Base-by-base conservation (phyloP, 2,329 filamentous ascomycete species). In the Venturia aucupariae region DNA sequence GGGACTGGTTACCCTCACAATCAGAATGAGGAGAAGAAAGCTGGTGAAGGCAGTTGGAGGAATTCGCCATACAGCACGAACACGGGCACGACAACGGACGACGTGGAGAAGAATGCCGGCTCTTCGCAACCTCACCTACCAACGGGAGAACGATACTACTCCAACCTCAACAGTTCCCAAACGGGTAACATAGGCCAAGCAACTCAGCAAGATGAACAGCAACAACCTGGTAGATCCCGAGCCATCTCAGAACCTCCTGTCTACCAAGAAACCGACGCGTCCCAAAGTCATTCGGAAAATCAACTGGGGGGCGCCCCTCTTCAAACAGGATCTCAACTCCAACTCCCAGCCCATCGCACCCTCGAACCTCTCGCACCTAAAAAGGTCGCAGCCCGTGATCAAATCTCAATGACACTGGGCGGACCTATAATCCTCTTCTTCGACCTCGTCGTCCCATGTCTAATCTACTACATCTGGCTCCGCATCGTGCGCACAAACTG, bases 401-500 rank as follows among this genome's bases (percentile, higher is more conserved):
- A 68, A 62, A 35, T 69, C 24, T 69, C 70, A 2, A 71, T 73
- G 44, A 72, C 71, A 1, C 67, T 73, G 13, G 71, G 71, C 15
- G 61, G 70, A 5, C 71, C 71, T 10, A 71, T 71, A 68, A 70
- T 73, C 44, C 51, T 71, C 17, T 61, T 72, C 19, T 72, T 72
- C 67, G 71, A 73, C 55, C 65, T 73, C 41, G 65, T 72, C 30
- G 68, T 73, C 2, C 71, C 71, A 5, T 70, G 68, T 67, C 72
- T 73, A 30, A 69, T 72, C 39, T 73, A 72, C 68, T 73, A 73
- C 64, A 67, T 67, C 39, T 73, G 71, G 71, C 71, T 69, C 46
- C 67, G 70, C 59, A 67, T 62, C 4, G 66, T 67, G 17, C 57
- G 62, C 4, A 44, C 65, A 11, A 41, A 63, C 27, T 68, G 69